Evolutionary conservation across 164 flowering plant genomes (phyloP).

Genomic region (Pachysandra terminalis): DNA sequence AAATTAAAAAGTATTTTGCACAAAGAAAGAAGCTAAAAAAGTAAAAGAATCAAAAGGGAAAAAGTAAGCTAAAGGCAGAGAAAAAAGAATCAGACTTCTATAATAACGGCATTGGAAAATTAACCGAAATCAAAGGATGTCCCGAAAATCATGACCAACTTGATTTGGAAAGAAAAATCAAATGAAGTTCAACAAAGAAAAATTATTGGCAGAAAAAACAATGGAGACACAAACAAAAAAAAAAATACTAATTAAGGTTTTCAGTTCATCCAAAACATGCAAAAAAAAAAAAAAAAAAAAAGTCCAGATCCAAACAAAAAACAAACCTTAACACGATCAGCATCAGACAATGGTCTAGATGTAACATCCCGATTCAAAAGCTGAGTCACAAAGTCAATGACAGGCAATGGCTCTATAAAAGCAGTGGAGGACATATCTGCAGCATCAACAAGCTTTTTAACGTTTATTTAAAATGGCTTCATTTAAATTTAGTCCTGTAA

Average conservation of each 20-base stretch:
- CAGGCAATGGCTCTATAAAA: slow-evolving; percentile 43
- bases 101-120: no score
- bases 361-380: slow-evolving; percentile 22
- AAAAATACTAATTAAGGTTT: no score
- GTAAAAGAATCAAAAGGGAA: not conserved
- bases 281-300: not conserved
- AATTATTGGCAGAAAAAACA: no score
- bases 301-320: not conserved
- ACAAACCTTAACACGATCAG: slow-evolving; percentile 43
- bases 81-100: not conserved
- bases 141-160: no score
- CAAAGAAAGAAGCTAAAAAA: not conserved
- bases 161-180: not conserved
- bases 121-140: no score
- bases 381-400: slow-evolving; percentile 36
- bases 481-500: no score
- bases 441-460: not conserved
- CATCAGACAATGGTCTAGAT: slow-evolving; percentile 38
- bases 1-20: not conserved
- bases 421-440: slow-evolving; percentile 61
- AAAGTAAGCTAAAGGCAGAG: not conserved
- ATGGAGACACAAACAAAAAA: not conserved
- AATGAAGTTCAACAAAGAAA: not conserved
- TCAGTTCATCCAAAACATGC: not conserved
- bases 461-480: not conserved